These are phyloP conservation scores for Fusarium sp. DNA, from an alignment of 2,329 filamentous ascomycete genomes.

Conservation along the genomic window DNA sequence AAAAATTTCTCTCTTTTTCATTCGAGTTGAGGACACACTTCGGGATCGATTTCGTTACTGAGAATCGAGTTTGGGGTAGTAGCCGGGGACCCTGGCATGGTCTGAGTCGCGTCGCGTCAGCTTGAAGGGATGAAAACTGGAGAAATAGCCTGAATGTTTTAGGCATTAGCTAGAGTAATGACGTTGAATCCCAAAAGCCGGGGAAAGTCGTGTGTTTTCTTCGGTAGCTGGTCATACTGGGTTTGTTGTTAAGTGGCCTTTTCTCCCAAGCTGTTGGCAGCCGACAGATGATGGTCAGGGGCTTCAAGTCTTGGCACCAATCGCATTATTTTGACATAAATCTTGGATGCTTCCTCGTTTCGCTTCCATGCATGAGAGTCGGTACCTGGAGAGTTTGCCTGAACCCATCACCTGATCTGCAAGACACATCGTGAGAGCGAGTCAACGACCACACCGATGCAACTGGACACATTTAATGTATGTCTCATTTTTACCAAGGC, in stretches of 20 bases:
- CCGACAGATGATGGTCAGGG: background rate
- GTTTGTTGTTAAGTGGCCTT: too few relatives aligned
- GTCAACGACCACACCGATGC: background rate
- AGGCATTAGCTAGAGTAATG: background rate
- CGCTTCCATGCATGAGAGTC: background rate
- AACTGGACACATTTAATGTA: too few relatives aligned
- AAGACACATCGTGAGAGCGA: background rate
- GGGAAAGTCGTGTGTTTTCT: background rate
- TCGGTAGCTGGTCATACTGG: background rate
- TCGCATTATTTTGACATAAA: background rate
- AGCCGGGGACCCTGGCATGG: background rate
- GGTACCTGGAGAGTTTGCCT: background rate
- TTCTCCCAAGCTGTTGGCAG: background rate
- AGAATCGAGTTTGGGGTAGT: background rate
- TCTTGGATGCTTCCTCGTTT: background rate
- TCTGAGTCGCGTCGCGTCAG: background rate
- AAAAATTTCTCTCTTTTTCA: background rate
- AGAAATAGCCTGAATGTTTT: background rate
- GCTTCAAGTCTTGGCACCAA: background rate
- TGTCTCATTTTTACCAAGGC: background rate
- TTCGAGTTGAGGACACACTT: background rate
- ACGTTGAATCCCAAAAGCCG: background rate
- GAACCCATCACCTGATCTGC: background rate
- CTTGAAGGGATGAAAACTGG: background rate
- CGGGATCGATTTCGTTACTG: background rate